A percentile compares a stretch with the other conserved stretches of the same genome.
Conservation (phyloP, 768 basidiomycete genomes). For the Clitopilus passeckerianus region DNA sequence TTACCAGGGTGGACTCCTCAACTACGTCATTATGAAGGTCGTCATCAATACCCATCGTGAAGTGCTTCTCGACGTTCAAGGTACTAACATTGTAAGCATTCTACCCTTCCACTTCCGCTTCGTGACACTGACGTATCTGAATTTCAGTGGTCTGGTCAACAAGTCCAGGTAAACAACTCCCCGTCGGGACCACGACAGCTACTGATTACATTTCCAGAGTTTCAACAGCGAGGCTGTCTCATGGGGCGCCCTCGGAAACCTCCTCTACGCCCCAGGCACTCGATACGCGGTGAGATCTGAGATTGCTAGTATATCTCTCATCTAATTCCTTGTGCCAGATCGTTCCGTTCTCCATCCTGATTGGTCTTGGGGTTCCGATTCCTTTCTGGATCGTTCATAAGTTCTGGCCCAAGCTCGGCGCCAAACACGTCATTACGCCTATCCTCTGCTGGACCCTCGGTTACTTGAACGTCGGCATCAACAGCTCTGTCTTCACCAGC, state of each 20-base stretch:
- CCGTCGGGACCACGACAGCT: no score
- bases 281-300: constrained; percentile 22
- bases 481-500: constrained; percentile 1
- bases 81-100: constrained; percentile 33
- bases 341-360: constrained; percentile 40
- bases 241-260: constrained; percentile 40
- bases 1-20: background rate
- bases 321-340: constrained; percentile 22
- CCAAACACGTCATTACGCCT: constrained; percentile 45
- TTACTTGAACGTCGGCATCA: constrained; percentile 22
- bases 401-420: constrained; percentile 36
- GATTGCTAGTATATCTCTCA: constrained; percentile 1
- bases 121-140: background rate
- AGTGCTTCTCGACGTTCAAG: constrained; percentile 45
- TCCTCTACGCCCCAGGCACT: background rate
- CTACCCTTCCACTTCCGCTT: background rate
- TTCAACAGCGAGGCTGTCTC: constrained; percentile 49
- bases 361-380: constrained; percentile 46
- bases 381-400: constrained; percentile 47
- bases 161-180: constrained; percentile 21
- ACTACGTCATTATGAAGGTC: constrained; percentile 49
- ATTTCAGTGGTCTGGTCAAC: constrained; percentile 45
- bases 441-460: constrained; percentile 37
- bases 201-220: constrained; percentile 16
- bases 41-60: constrained; percentile 44